Evolutionary conservation across 2,329 filamentous ascomycete genomes (phyloP), one percentile per base, ranked within the genome.

Genomic region (Diplodia mutila): DNA sequence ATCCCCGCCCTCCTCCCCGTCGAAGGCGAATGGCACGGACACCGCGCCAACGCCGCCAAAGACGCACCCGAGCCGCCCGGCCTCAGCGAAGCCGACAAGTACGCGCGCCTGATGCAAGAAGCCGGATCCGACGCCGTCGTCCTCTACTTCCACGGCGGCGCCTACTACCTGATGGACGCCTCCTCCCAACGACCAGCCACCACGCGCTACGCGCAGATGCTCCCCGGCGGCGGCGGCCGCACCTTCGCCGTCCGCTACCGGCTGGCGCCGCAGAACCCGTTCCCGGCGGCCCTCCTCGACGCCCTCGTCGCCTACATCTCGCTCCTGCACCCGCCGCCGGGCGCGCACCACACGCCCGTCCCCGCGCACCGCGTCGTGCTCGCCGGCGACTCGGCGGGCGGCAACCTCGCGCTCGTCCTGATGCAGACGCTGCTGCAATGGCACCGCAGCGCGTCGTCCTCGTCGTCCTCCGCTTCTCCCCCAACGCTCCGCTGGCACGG

Each of bases 1-100:
- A 72, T 86, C 68, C 89, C 90, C 1, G 84, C 85, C 0, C 74
- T 88, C 0, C 76, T 79, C 2, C 80, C 86, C 21, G 83, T 92
- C 5, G 86, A 92, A 75, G 90, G 87, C 27, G 91, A 94, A 76
- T 94, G 91, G 91, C 91, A 89, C 3, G 90, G 90, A 0, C 90
- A 90, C 76, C 83, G 91, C 27, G 81, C 84, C 1, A 81, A 75
- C 42, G 90, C 84, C 4, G 78, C 80, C 2, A 74, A 80, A 23
- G 80, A 85, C 2, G 82, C 86, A 21, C 75, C 78, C 4, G 80
- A 87, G 69, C 88, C 88, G 1, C 73, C 79, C 0, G 68, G 55
- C 1, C 81, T 91, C 34, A 83, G 85, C 2, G 90, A 93, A 74
- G 79, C 81, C 66, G 85, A 89, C 66, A 89, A 89, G 74, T 94